A percentile compares a stretch with the other conserved stretches of the same genome.
Conservation (phyloP, 139 green algal species). For the Asterochloris erici region DNA sequence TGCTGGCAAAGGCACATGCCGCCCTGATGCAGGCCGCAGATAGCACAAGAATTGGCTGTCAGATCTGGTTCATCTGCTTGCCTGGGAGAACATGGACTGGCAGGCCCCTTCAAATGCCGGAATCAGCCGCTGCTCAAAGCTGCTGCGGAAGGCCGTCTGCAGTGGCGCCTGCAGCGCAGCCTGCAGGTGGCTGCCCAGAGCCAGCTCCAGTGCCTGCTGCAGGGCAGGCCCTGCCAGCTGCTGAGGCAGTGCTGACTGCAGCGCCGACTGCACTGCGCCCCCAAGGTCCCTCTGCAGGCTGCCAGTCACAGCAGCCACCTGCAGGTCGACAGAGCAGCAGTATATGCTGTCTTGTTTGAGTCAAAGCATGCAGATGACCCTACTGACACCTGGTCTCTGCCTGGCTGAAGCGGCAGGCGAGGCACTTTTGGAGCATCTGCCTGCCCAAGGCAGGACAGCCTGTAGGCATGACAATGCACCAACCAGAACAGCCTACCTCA, state of each 20-base stretch:
- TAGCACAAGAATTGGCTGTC: not conserved
- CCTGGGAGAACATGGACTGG: conserved; percentile 54
- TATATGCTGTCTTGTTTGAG: not conserved
- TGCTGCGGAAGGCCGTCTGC: conserved; percentile 45
- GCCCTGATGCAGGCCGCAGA: not conserved
- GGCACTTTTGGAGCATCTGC: not conserved
- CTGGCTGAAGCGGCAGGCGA: not conserved
- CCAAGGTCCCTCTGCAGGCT: not conserved
- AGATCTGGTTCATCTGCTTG: not conserved
- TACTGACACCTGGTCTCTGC: not conserved
- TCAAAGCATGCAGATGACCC: not conserved
- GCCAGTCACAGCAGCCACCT: not conserved
- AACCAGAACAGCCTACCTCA: not conserved
- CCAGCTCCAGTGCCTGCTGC: conserved; percentile 22
- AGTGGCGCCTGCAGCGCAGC: conserved; percentile 42
- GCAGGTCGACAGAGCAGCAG: not conserved
- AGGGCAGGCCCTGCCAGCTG: conserved; percentile 8
- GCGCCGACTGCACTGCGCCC: not conserved
- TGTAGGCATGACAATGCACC: not conserved
- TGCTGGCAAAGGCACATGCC: not conserved
- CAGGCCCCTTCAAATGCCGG: conserved; percentile 71
- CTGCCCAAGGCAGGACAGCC: not conserved
- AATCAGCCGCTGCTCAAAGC: conserved; percentile 56
- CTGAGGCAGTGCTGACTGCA: conserved; percentile 11
- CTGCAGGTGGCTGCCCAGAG: conserved; percentile 38